phyloP scores from a whole-genome alignment of 2,329 filamentous ascomycete species.

The Neopestalotiopsis clavispora region DNA sequence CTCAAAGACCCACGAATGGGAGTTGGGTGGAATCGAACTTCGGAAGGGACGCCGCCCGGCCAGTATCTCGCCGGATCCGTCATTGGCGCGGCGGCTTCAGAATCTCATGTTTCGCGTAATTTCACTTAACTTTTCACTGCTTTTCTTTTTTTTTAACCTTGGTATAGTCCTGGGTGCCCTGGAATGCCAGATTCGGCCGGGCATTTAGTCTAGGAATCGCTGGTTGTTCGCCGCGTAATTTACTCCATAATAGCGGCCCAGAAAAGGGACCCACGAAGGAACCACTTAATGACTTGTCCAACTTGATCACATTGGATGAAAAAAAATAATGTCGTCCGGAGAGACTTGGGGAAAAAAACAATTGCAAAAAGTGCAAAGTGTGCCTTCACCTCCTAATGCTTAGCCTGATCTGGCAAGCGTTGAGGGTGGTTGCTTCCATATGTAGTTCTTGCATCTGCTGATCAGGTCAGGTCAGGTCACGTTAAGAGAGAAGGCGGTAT shows the following conservation, averaged over 20 bases:
- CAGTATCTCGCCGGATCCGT: conserved; percentile 8
- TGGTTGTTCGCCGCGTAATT: not conserved
- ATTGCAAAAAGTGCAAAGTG: not conserved
- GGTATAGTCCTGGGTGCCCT: not conserved
- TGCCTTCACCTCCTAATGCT: not conserved
- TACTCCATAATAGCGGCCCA: not conserved
- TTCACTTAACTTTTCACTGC: not conserved
- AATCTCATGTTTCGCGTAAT: not conserved
- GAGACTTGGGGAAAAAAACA: not conserved
- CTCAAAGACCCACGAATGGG: not conserved
- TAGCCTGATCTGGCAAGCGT: not conserved
- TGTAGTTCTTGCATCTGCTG: not conserved
- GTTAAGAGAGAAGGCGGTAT: not conserved
- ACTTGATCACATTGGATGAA: conserved; percentile 1
- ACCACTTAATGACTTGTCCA: not conserved
- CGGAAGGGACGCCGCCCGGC: conserved; percentile 2
- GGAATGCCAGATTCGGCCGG: not conserved
- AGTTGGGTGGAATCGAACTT: not conserved
- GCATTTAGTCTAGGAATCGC: not conserved
- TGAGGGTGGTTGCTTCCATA: not conserved
- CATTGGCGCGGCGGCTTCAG: not conserved
- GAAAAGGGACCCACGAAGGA: not conserved
- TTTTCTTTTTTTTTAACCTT: not conserved
- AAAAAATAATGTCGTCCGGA: not conserved
- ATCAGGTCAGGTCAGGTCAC: not conserved